These are phyloP conservation scores for Murraya paniculata DNA, from an alignment of 345 rosid species.

Conservation along the genomic window DNA sequence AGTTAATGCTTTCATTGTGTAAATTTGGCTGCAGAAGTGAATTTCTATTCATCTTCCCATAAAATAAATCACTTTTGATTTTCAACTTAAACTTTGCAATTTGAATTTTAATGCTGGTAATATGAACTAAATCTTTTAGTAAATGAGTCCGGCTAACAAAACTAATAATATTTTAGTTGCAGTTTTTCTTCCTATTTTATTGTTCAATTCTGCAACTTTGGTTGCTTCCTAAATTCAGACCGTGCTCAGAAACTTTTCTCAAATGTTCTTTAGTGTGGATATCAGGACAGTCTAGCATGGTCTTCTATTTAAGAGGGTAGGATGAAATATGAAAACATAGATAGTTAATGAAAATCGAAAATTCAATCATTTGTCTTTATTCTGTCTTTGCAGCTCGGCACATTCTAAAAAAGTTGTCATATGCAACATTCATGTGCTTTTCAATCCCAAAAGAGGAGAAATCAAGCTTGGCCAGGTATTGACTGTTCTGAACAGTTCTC, in stretches of 20 bases:
- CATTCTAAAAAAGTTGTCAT: slow-evolving; percentile 55
- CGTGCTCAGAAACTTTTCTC: not conserved
- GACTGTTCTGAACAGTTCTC: slow-evolving; percentile 8
- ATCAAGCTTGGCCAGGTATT: slow-evolving; percentile 93
- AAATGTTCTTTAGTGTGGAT: not conserved
- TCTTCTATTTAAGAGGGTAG: not conserved
- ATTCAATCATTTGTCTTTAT: not conserved
- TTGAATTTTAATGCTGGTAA: not conserved
- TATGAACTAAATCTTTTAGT: not conserved
- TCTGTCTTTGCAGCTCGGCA: slow-evolving; percentile 45
- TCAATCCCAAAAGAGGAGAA: slow-evolving; percentile 96
- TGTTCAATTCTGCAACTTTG: not conserved
- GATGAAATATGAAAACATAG: not conserved
- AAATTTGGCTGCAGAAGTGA: not conserved
- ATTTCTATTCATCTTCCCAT: not conserved
- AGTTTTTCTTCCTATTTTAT: not conserved
- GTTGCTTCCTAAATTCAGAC: not conserved
- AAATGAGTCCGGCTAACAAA: not conserved
- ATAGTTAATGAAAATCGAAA: not conserved
- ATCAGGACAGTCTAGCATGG: not conserved
- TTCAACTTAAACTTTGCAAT: not conserved
- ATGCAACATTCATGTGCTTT: slow-evolving; percentile 92
- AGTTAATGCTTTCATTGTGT: no score
- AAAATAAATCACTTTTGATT: not conserved
- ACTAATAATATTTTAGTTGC: not conserved